Evolutionary conservation across 805 yeast species (phyloP).

Genomic region (Saccharomycopsis fermentans): DNA sequence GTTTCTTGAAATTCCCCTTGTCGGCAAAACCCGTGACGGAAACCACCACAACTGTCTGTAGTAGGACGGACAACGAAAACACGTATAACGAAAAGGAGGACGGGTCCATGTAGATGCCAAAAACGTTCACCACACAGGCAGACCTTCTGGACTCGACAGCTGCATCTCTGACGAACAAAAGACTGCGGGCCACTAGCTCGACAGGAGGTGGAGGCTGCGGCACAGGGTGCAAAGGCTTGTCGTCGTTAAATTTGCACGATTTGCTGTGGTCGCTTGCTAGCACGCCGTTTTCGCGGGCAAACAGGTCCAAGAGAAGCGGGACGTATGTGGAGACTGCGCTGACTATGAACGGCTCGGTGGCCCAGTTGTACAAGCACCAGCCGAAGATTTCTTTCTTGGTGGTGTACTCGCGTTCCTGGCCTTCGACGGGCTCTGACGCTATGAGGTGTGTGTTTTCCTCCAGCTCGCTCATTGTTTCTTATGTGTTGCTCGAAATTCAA

Average conservation of each 20-base stretch:
- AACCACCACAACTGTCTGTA: slow-evolving; percentile 63
- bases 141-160: slow-evolving; percentile 11
- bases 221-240: slow-evolving; percentile 24
- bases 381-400: slow-evolving; percentile 42
- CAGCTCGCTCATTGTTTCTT: background rate
- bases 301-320: slow-evolving; percentile 59
- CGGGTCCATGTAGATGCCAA: slow-evolving; percentile 49
- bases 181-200: slow-evolving; percentile 20
- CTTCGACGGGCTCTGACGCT: background rate
- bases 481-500: background rate
- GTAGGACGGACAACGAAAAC: slow-evolving; percentile 57
- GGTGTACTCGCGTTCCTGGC: slow-evolving; percentile 20
- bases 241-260: slow-evolving; percentile 37
- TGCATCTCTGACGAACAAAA: background rate
- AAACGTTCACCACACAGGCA: slow-evolving; percentile 39
- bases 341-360: slow-evolving; percentile 73
- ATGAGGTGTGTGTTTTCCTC: background rate
- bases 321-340: slow-evolving; percentile 73
- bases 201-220: slow-evolving; percentile 25
- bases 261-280: slow-evolving; percentile 43
- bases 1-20: slow-evolving; percentile 50
- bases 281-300: slow-evolving; percentile 68
- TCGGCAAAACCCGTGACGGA: slow-evolving; percentile 68
- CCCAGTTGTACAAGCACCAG: slow-evolving; percentile 64
- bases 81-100: slow-evolving; percentile 67